phyloP scores from a whole-genome alignment of 805 yeast species.

The Millerozyma miso region DNA sequence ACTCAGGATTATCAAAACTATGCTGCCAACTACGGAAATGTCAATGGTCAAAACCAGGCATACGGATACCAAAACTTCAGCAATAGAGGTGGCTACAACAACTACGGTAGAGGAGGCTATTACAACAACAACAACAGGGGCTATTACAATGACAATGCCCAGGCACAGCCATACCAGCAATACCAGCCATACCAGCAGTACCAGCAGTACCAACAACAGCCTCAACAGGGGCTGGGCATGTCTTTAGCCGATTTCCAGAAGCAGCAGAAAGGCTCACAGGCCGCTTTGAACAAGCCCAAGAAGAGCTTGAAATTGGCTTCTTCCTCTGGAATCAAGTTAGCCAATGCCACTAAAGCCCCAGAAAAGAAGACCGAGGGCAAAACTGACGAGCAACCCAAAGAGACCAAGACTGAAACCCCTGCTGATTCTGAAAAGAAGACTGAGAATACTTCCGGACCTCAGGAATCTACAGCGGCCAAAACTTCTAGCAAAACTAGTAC shows the following conservation, averaged over 20 bases:
- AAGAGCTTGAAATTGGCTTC: slow-evolving; percentile 63
- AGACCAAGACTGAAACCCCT: slow-evolving; percentile 18
- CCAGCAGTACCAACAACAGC: slow-evolving; percentile 19
- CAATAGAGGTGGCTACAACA: slow-evolving; percentile 23
- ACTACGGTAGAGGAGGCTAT: slow-evolving; percentile 19
- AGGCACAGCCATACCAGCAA: slow-evolving; percentile 12
- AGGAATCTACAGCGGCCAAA: slow-evolving; percentile 12
- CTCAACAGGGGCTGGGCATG: slow-evolving; percentile 40
- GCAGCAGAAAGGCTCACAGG: slow-evolving; percentile 47
- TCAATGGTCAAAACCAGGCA: slow-evolving; percentile 6
- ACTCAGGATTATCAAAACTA: slow-evolving; percentile 19
- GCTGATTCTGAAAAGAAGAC: slow-evolving; percentile 18
- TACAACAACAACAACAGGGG: slow-evolving; percentile 16
- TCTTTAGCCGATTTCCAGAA: slow-evolving; percentile 79
- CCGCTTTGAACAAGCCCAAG: slow-evolving; percentile 51
- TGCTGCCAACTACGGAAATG: slow-evolving; percentile 14
- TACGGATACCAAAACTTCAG: slow-evolving; percentile 11
- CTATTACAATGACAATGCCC: slow-evolving; percentile 11
- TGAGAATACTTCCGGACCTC: no score
- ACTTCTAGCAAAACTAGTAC: slow-evolving; percentile 21
- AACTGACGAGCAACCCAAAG: slow-evolving; percentile 16
- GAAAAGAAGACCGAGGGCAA: slow-evolving; percentile 22
- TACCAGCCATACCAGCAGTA: slow-evolving; percentile 23
- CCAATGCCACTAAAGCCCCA: slow-evolving; percentile 43
- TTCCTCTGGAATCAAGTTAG: slow-evolving; percentile 62